Base-by-base conservation (phyloP, 768 basidiomycete species). In the Antrodiella citrinella region DNA sequence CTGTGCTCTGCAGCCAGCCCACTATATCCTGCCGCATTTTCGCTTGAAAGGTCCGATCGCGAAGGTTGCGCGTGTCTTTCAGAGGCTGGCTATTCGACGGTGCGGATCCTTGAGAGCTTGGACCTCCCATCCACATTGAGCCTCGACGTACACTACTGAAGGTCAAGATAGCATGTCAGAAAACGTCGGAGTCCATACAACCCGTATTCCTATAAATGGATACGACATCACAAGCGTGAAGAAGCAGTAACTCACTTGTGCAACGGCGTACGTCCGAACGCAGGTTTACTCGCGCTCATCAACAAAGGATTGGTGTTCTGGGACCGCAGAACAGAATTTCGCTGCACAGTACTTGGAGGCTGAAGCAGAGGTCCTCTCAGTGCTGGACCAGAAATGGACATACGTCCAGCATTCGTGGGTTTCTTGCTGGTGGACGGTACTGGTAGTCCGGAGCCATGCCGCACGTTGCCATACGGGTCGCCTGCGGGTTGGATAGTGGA, bases 321-420 rank as follows among this genome's bases (percentile, higher is more conserved):
- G 0, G 85, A 81, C 44, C 83, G 72, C 68, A 80, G 77, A 56
- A 80, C 74, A 1, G 85, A 86, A 44, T 84, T 83, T 25, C 86
- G 71, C 4, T 82, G 79, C 56, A 84, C 82, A 20, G 77, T 73
- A 1, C 62, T 60, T 1, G 65, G 65, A 2, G 55, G 47, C 22
- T 53, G 47, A 19, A 58, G 59, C 22, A 71, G 66, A 43, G 76
- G 80, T 2, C 75, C 72, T 44, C 86, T 80, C 22, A 77, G 63
- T n/a, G 84, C 80, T 26, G 86, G 82, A 5, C 87, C 84, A n/a
- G 83, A 82, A 26, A 89, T 68, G 38, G 86, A 90, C 76, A 85
- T 77, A 24, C 79, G 70, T 52, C 74, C 76, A n/a, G 68, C 68
- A 46, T 72, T 62, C 20, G 73, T 62, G 9, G 77, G 74, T 63